Evolutionary conservation across 1,284 basidiomycete genomes (phyloP).

Genomic region (Malassezia pachydermatis): DNA sequence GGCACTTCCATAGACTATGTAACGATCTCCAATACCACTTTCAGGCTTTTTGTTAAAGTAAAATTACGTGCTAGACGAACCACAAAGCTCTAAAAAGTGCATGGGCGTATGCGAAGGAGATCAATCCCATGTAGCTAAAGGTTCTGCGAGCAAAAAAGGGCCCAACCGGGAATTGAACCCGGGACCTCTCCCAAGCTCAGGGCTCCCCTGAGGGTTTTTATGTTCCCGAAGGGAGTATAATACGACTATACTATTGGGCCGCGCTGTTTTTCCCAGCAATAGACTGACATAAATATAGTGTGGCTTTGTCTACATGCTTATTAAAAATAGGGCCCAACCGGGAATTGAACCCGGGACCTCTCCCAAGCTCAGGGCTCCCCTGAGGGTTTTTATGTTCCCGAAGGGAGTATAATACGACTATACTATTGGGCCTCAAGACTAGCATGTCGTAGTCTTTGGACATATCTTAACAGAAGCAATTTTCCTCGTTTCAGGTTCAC

Average conservation of each 20-base stretch:
- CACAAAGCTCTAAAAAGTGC: too few species aligned
- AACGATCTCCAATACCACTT: too few species aligned
- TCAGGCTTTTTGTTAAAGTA: too few species aligned
- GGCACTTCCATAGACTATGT: background rate
- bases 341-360: slow-evolving; percentile 24
- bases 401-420: slow-evolving; percentile 24
- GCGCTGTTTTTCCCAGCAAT: too few species aligned
- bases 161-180: slow-evolving; percentile 24
- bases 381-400: slow-evolving; percentile 13
- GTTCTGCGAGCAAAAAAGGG: slow-evolving; percentile 17
- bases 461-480: too few species aligned
- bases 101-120: too few species aligned
- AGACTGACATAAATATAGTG: too few species aligned
- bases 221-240: slow-evolving; percentile 22
- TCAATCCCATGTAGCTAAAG: too few species aligned
- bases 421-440: slow-evolving; percentile 16
- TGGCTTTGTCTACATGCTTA: too few species aligned
- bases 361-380: slow-evolving; percentile 18
- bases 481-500: too few species aligned
- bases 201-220: slow-evolving; percentile 12
- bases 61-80: too few species aligned
- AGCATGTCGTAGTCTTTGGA: background rate
- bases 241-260: slow-evolving; percentile 23
- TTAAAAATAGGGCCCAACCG: slow-evolving; percentile 20
- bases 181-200: slow-evolving; percentile 21